Conservation (phyloP, 306 rosid genomes). For the Fragaria vesca region DNA sequence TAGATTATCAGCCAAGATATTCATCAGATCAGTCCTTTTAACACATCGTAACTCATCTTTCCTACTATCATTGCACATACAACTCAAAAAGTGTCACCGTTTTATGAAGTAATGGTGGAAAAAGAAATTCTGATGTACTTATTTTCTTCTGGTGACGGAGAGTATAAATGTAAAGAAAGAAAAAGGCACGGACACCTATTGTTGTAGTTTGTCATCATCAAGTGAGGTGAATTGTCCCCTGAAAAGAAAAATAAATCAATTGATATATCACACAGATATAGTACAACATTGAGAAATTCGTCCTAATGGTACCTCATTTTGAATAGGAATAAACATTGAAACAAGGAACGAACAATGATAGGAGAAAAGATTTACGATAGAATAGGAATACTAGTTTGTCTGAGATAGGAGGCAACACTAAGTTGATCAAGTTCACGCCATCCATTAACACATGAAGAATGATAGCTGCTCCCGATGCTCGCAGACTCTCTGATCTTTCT, state of each 20-base stretch:
- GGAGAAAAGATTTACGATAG: background rate
- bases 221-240: slow-evolving; percentile 5
- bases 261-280: background rate
- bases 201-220: background rate
- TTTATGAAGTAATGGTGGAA: background rate
- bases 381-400: slow-evolving; percentile 15
- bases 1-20: slow-evolving; percentile 16
- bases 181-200: background rate
- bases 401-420: slow-evolving; percentile 14
- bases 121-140: too few species aligned
- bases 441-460: slow-evolving; percentile 4
- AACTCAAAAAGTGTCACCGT: background rate
- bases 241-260: background rate
- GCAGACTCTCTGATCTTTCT: slow-evolving; percentile 12
- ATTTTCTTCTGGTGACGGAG: too few species aligned
- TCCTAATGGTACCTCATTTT: too few species aligned
- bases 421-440: slow-evolving; percentile 32
- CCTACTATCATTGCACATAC: background rate
- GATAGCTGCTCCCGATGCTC: slow-evolving; percentile 19
- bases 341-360: background rate
- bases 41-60: slow-evolving; percentile 13
- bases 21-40: slow-evolving; percentile 14
- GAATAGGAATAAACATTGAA: background rate
- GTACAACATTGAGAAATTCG: background rate
- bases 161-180: background rate